Conservation (phyloP, 306 rosid species). For the Trifolium repens region DNA sequence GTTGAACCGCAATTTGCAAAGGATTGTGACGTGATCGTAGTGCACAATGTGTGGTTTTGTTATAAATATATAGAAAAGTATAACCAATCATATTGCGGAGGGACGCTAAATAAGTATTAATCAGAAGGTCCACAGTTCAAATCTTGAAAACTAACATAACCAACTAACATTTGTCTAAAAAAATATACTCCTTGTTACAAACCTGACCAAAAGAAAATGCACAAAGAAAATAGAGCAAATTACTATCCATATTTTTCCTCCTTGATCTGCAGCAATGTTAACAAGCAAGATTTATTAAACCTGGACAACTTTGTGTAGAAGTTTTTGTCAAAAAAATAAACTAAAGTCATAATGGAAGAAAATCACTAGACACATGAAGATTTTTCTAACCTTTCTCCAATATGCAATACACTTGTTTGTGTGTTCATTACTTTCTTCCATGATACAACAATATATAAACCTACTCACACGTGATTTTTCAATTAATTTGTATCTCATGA, state of each 20-base stretch:
- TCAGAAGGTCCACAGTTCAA: too few species aligned
- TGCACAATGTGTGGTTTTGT: too few species aligned
- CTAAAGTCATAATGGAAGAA: not conserved
- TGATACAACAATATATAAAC: too few species aligned
- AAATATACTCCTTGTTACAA: not conserved
- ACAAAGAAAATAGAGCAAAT: slow-evolving; percentile 54
- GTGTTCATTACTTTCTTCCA: not conserved
- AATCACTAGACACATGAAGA: not conserved
- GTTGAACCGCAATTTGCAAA: too few species aligned
- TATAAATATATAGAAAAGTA: too few species aligned
- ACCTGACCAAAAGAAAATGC: slow-evolving; percentile 65
- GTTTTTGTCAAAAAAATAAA: not conserved
- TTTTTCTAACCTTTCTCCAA: not conserved
- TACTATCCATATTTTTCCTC: slow-evolving; percentile 51
- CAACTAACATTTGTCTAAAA: too few species aligned
- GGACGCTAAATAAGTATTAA: too few species aligned
- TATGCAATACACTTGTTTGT: not conserved
- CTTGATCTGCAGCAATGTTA: too few species aligned
- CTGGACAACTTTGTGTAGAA: not conserved
- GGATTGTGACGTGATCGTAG: too few species aligned
- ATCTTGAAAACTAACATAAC: too few species aligned
- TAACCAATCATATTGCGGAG: too few species aligned
- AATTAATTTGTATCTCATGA: not conserved
- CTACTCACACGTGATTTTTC: too few species aligned
- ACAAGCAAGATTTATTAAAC: not conserved